These are phyloP conservation scores for Corchorus olitorius DNA, from an alignment of 345 rosid species.

Conservation along the genomic window DNA sequence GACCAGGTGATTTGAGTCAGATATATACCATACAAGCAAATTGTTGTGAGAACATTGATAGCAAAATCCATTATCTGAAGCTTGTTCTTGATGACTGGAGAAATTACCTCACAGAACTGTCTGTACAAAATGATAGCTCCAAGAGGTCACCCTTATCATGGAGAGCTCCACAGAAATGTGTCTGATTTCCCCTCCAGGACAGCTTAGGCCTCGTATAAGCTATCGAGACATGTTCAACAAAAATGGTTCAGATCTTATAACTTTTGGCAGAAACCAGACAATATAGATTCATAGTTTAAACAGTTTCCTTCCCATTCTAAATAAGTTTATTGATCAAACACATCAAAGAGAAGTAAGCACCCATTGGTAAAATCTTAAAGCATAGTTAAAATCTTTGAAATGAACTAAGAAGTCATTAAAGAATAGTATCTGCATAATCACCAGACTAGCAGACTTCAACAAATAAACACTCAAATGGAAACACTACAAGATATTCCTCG, in stretches of 20 bases:
- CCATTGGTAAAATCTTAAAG: background rate
- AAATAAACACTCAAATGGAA: background rate
- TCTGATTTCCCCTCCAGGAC: too few species aligned
- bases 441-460: background rate
- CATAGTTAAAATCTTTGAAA: background rate
- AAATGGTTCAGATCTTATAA: conserved; percentile 16
- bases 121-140: background rate
- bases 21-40: conserved; percentile 41
- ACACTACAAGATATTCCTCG: background rate
- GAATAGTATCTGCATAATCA: background rate
- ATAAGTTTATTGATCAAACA: background rate
- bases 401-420: background rate
- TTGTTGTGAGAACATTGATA: conserved; percentile 40
- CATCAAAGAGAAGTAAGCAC: background rate
- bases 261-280: too few species aligned
- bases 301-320: too few species aligned
- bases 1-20: conserved; percentile 28
- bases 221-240: background rate
- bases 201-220: too few species aligned
- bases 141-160: background rate
- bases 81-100: conserved; percentile 44
- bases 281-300: too few species aligned
- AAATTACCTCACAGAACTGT: conserved; percentile 17
- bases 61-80: conserved; percentile 42
- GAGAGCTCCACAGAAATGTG: conserved; percentile 20